Evolutionary conservation across 2,329 filamentous ascomycete genomes (phyloP), one percentile per base, ranked within the genome.

Genomic region (Fusarium newnesense): DNA sequence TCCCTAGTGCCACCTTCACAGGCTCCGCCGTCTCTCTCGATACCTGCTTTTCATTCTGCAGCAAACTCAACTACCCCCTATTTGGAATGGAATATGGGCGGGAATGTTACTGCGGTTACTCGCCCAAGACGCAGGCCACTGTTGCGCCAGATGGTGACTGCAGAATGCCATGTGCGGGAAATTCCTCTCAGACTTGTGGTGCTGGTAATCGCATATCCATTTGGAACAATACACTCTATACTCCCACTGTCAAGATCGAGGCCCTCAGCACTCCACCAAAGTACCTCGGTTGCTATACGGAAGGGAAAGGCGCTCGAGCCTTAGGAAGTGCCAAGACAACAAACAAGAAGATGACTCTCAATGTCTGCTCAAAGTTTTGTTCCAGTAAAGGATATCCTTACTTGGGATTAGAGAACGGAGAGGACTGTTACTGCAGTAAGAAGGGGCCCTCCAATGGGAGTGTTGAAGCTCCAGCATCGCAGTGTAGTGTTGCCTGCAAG

Each of bases 1-100:
- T 76, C 4, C 50, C 74, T 4, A 60, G 43, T n/a, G 70, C 72
- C 9, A 57, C 64, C 4, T 76, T 76, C 19, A 67, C 67, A 7
- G 74, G 74, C 1, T 63, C 72, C 9, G 60, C 70, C 2, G 74
- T 76, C 18, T 75, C 75, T 3, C 50, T 76, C 2, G 72, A 76
- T 4, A 74, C 64, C 2, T 76, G 75, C 12, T 75, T 70, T 7
- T 59, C 72, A 1, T 76, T 76, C 24, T 76, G 75, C 24, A 72
- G 63, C 34, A 73, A 74, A 39, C 67, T 70, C 32, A 74, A 76
- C 42, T 76, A 68, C 11, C 74, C 75, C 1, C 56, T 76, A 1
- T 76, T 76, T 36, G 75, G 75, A 9, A 76, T 76, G 74, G 75
- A 76, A 36, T 76, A 76, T 16, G 65, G 72, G 4, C 60, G 37